Evolutionary conservation across 2,329 filamentous ascomycete species (phyloP).

Genomic region (Fusarium oligoseptatum): DNA sequence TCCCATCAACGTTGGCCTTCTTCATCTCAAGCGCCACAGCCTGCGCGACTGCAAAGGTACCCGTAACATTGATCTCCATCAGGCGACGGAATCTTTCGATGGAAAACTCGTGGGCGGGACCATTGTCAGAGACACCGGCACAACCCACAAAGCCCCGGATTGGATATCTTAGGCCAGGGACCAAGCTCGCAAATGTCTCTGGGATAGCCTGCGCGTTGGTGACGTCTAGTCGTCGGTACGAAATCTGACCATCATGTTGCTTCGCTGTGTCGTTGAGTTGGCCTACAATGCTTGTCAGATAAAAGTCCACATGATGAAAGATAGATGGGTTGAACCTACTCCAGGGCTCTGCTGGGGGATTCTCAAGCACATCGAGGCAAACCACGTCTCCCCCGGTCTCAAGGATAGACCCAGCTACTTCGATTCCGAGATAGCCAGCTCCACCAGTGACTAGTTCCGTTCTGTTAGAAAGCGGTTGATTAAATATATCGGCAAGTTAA

Average conservation of each 20-base stretch:
- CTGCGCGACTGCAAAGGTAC: slow-evolving; percentile 62
- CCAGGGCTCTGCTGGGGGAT: slow-evolving; percentile 34
- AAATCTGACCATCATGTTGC: background rate
- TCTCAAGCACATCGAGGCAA: slow-evolving; percentile 45
- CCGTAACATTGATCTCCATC: slow-evolving; percentile 61
- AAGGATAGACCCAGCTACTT: slow-evolving; percentile 32
- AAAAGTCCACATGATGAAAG: background rate
- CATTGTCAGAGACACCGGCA: slow-evolving; percentile 49
- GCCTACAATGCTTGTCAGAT: background rate
- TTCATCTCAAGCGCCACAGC: slow-evolving; percentile 63
- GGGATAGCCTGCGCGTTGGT: background rate
- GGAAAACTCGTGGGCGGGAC: slow-evolving; percentile 45
- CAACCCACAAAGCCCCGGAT: slow-evolving; percentile 50
- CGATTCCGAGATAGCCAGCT: slow-evolving; percentile 11
- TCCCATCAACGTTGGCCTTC: slow-evolving; percentile 53
- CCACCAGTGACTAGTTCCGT: slow-evolving; percentile 8
- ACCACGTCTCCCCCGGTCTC: slow-evolving; percentile 52
- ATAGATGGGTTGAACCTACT: slow-evolving; percentile 15
- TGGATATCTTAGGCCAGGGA: slow-evolving; percentile 30
- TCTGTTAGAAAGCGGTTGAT: background rate
- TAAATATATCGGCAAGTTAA: no score
- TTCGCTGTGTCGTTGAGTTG: background rate
- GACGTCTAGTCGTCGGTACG: background rate
- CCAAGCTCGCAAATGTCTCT: background rate
- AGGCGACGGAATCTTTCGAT: slow-evolving; percentile 41